These are phyloP conservation scores for Lantana camara DNA, from an alignment of 257 asterid species.

Conservation along the genomic window DNA sequence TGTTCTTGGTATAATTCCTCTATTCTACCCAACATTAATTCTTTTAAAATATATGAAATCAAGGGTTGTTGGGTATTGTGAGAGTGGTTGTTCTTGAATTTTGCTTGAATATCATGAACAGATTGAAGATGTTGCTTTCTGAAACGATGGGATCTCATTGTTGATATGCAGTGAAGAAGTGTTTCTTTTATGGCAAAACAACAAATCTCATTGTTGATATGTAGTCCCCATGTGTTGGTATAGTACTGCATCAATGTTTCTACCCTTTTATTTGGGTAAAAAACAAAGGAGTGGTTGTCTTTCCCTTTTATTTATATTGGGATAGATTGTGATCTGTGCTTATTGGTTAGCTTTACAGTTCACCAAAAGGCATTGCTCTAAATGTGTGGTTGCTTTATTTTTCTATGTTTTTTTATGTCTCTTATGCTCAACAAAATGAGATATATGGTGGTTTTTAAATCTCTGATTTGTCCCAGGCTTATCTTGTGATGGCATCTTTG, in stretches of 20 bases:
- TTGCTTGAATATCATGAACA: slow-evolving; percentile 11
- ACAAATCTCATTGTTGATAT: too few relatives aligned
- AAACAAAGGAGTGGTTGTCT: slow-evolving; percentile 19
- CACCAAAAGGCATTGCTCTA: slow-evolving; percentile 7
- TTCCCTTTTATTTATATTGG: slow-evolving; percentile 18
- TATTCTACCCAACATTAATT: slow-evolving; percentile 38
- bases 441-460: slow-evolving; percentile 1
- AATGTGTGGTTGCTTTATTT: slow-evolving; percentile 21
- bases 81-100: slow-evolving; percentile 11
- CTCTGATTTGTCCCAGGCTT: neutral
- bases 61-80: slow-evolving; percentile 30
- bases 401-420: slow-evolving; percentile 17
- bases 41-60: neutral
- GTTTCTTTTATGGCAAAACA: too few relatives aligned
- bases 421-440: slow-evolving; percentile 12
- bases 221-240: slow-evolving; percentile 14
- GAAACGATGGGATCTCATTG: slow-evolving; percentile 25
- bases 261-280: slow-evolving; percentile 22
- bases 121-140: slow-evolving; percentile 24
- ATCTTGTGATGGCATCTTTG: slow-evolving; percentile 6
- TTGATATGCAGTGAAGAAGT: too few relatives aligned
- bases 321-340: slow-evolving; percentile 34
- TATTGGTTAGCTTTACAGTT: slow-evolving; percentile 11
- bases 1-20: slow-evolving; percentile 30
- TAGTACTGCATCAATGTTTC: slow-evolving; percentile 30